Evolutionary conservation across 352 stramenopile genomes (phyloP).

Genomic region (Phytophthora megakarya): DNA sequence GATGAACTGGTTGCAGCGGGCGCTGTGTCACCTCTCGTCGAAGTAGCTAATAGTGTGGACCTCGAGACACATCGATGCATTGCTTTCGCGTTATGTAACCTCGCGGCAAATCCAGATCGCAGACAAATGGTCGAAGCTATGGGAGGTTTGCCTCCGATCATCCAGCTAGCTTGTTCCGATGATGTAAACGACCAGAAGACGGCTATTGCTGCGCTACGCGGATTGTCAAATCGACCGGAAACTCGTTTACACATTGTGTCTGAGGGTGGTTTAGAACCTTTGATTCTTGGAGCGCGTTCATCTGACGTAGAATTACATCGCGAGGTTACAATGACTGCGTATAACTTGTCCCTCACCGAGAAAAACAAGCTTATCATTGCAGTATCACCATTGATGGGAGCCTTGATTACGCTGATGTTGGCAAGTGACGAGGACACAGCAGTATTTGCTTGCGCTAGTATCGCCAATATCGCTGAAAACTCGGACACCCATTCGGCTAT

Average conservation of each 20-base stretch:
- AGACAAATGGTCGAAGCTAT: constrained; percentile 92
- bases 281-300: constrained; percentile 84
- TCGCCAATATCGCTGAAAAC: constrained; percentile 95
- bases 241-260: constrained; percentile 88
- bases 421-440: constrained; percentile 73
- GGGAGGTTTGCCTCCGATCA: constrained; percentile 94
- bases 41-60: constrained; percentile 91
- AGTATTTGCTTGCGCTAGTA: constrained; percentile 72
- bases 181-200: constrained; percentile 88
- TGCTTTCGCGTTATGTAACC: constrained; percentile 95
- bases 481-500: constrained; percentile 86
- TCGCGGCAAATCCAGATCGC: constrained; percentile 87
- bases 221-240: constrained; percentile 84
- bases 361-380: constrained; percentile 95
- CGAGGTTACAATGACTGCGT: constrained; percentile 90
- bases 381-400: constrained; percentile 71
- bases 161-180: constrained; percentile 93
- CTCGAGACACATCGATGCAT: constrained; percentile 96
- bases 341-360: constrained; percentile 94
- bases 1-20: constrained; percentile 84
- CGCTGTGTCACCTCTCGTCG: constrained; percentile 92
- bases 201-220: constrained; percentile 92
- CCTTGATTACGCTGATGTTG: constrained; percentile 88
- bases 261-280: constrained; percentile 89
- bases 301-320: constrained; percentile 76